Conservation (phyloP, 805 yeast species). For the Starmera dryadoides region DNA sequence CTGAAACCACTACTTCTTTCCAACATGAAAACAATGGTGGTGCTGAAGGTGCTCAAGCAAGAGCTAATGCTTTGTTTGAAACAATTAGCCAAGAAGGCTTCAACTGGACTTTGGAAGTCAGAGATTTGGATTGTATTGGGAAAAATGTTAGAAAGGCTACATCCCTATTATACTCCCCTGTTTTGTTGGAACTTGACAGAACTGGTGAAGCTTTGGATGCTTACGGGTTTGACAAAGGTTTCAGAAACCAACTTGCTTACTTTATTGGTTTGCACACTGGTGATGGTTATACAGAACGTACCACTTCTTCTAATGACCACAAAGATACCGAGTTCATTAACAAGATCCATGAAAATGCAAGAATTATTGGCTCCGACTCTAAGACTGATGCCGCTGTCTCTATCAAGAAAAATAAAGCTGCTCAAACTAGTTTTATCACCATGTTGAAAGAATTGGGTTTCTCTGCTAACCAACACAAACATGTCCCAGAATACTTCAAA, state of each 20-base stretch:
- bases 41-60: slow-evolving; percentile 13
- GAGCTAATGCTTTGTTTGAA: slow-evolving; percentile 18
- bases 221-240: slow-evolving; percentile 11
- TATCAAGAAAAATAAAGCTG: background rate
- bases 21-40: slow-evolving; percentile 16
- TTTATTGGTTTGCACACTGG: slow-evolving; percentile 36
- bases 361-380: slow-evolving; percentile 17
- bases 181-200: slow-evolving; percentile 25
- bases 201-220: slow-evolving; percentile 21
- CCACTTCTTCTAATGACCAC: slow-evolving; percentile 24
- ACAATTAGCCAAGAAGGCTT: slow-evolving; percentile 13
- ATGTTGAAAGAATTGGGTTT: slow-evolving; percentile 18
- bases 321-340: slow-evolving; percentile 18
- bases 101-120: slow-evolving; percentile 34
- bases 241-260: slow-evolving; percentile 27
- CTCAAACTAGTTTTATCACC: slow-evolving; percentile 1
- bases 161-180: slow-evolving; percentile 28
- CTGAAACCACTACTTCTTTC: slow-evolving; percentile 15
- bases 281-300: slow-evolving; percentile 22
- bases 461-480: slow-evolving; percentile 19
- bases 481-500: slow-evolving; percentile 27
- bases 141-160: slow-evolving; percentile 24
- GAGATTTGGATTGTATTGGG: slow-evolving; percentile 24
- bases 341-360: slow-evolving; percentile 18
- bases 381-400: slow-evolving; percentile 6